Base-by-base conservation (phyloP, 2,329 filamentous ascomycete species). In the Aspergillus tanneri region DNA sequence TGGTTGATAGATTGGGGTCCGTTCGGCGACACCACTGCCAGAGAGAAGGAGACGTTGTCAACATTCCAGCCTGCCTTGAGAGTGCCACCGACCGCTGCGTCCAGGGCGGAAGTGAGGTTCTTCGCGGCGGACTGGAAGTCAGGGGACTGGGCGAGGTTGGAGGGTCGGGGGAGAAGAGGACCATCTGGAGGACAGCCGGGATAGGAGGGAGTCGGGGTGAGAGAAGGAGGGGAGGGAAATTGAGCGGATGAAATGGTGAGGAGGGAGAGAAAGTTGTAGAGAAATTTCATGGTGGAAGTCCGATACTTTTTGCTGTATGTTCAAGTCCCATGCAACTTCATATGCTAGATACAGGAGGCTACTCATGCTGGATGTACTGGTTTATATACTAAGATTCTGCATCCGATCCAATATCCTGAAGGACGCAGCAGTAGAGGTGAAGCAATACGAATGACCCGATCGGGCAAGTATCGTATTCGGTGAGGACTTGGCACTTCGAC, bases 11-110 rank as follows among this genome's bases (percentile, higher is more conserved):
- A 24, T 24, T 40, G 39, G 18, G 24, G 47, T 22, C 70, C 65
- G 14, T 66, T 57, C 4, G 60, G 52, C 9, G 66, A 69, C 5
- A 73, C 52, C 1, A 73, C 43, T 2, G 63, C 67, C 0, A 73
- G 37, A 0, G 72, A 73, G 51, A 76, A 72, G 0, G 72, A 74
- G 0, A 65, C 62, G 23, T 73, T 72, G 0, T 61, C 51, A 0
- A 65, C 57, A 0, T 64, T 52, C 64, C 69, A 74, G 0, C 71
- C 71, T 1, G 64, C 64, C 3, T 58, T 59, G 8, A 71, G 66
- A 2, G 60, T 52, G 0, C 67, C 67, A 0, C 57, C 39, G 0
- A 73, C 21, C 0, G 69, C 69, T 3, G 59, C 55, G 4, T 70
- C 49, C 3, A 74, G 53, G 0, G 50, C 52, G 0, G 53, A 27